phyloP scores from a whole-genome alignment of 257 asterid species.

The Paraleonurus japonicus region DNA sequence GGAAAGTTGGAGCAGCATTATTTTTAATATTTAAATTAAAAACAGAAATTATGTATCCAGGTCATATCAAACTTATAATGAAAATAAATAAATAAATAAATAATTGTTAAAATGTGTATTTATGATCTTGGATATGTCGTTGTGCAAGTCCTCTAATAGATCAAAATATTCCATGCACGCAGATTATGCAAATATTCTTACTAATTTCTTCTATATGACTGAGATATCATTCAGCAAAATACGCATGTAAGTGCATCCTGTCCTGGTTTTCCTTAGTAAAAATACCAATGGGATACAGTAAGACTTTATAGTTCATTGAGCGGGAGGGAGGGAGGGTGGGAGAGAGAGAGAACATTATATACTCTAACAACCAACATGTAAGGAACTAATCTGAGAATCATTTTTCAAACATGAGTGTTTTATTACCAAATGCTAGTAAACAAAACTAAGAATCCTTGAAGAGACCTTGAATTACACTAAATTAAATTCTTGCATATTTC shows the following conservation, averaged over 20 bases:
- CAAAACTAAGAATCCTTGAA: slow-evolving; percentile 11
- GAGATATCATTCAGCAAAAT: neutral
- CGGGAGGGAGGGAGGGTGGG: neutral
- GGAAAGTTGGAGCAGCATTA: neutral
- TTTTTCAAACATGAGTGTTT: neutral
- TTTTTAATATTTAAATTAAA: too few relatives aligned
- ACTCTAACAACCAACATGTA: neutral
- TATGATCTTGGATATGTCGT: too few relatives aligned
- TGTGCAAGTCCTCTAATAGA: neutral
- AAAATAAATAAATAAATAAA: too few relatives aligned
- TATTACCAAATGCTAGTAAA: neutral
- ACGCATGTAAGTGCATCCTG: neutral
- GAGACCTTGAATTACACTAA: neutral
- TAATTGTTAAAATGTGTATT: too few relatives aligned
- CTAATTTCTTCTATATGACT: neutral
- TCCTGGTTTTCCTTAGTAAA: neutral
- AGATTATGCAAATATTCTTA: neutral
- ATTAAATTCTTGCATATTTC: neutral
- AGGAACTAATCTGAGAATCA: slow-evolving; percentile 12
- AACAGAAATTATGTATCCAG: neutral
- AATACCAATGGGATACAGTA: neutral
- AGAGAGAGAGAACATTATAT: neutral
- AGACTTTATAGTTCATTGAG: neutral
- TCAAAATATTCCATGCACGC: neutral
- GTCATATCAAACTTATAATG: neutral